Evolutionary conservation across 352 stramenopile species (phyloP).

Genomic region (Detonula confervacea): DNA sequence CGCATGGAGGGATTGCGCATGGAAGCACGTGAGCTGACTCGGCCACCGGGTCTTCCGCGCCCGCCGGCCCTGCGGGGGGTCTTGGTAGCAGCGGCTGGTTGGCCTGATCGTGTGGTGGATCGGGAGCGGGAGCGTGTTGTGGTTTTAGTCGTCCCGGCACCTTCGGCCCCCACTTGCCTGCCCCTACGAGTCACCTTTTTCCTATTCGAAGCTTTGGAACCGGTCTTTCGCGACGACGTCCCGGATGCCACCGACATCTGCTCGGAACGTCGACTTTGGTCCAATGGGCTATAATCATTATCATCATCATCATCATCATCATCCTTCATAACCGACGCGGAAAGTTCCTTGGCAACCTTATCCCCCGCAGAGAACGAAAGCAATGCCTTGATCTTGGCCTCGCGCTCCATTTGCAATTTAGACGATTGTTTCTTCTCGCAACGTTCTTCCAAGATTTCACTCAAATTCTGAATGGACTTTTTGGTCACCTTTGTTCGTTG

Average conservation of each 20-base stretch:
- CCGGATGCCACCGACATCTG: not conserved
- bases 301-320: conserved; percentile 5
- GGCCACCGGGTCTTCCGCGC: no score
- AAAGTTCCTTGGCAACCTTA: not conserved
- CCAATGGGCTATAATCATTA: conserved; percentile 4
- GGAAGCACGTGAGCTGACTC: no score
- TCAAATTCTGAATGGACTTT: not conserved
- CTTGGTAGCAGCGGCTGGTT: no score
- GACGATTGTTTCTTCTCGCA: conserved; percentile 31
- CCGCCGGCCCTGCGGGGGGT: no score
- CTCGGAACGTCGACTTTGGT: no score
- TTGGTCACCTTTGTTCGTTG: conserved; percentile 15
- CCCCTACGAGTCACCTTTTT: no score
- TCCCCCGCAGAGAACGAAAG: conserved; percentile 38
- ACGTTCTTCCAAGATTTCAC: conserved; percentile 36
- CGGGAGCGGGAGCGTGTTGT: no score
- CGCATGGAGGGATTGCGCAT: no score
- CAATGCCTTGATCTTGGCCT: conserved; percentile 46
- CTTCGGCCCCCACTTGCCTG: no score
- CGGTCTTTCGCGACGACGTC: not conserved
- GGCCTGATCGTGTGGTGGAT: no score
- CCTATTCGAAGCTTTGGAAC: not conserved
- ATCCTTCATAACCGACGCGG: not conserved
- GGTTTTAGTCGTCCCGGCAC: no score
- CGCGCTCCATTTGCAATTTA: conserved; percentile 20